Evolutionary conservation across 306 rosid genomes (phyloP), one percentile per base, ranked within the genome.

Genomic region (Fragaria ananassa): DNA sequence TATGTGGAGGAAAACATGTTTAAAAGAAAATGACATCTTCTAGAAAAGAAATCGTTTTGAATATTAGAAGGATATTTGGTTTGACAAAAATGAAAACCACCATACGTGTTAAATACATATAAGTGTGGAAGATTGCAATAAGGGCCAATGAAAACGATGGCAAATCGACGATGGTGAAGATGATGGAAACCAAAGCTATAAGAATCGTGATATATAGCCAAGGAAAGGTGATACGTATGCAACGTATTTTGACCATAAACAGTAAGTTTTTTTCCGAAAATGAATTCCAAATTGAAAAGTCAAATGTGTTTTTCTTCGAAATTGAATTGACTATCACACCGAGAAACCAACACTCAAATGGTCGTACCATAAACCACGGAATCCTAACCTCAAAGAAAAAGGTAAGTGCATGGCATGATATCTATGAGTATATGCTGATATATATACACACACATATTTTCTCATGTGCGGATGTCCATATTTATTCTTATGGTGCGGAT

Each of bases 11-110:
- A 14, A 56, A 14, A 72, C 31, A 23, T 23, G 49, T 13, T 27
- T 25, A 37, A 7, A 64, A 15, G 57, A 58, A 44, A 74, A 17
- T 57, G 57, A 74, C 77, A 10, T 25, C 44, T 44, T 72, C 67
- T 56, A 56, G 54, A 72, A 21, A 35, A 21, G 39, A 56, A 37
- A 17, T 23, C 47, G 19, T 61, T 5, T 39, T 21, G 35, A 37
- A 53, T 53, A 12, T 1, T 19, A 11, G 6, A 73, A 57, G 41
- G 68, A 57, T 57, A 39, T 39, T 56, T 13, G 17, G 76, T 57
- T 54, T 57, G 67, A 56, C 53, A 12, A 56, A 39, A 3, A 2
- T 14, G 69, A 14, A 61, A 60, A 60, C 35, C 5, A 12, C 66
- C 66, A 13, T 64, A 35, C 25, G 21, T 17, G 45, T 60, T 60